Conservation (phyloP, 371 early-diverging fungal genomes). For the Paraphysoderma sedebokerense region DNA sequence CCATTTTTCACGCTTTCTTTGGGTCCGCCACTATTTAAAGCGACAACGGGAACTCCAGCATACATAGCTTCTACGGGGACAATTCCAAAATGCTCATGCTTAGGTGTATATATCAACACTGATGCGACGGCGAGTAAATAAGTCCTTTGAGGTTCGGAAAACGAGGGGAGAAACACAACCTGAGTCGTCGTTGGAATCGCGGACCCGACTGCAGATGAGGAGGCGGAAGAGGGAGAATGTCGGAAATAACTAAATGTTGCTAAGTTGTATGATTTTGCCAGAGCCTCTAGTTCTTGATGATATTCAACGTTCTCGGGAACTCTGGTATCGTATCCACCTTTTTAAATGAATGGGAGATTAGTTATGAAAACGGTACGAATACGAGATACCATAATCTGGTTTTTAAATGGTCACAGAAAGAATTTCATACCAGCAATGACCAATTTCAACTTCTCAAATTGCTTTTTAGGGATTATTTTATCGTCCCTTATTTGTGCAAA, state of each 20-base stretch:
- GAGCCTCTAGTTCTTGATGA: slow-evolving; percentile 39
- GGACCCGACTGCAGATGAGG: not conserved
- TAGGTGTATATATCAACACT: slow-evolving; percentile 76
- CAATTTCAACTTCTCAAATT: slow-evolving; percentile 22
- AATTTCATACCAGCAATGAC: slow-evolving; percentile 46
- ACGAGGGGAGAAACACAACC: slow-evolving; percentile 75
- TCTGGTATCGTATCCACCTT: slow-evolving; percentile 71
- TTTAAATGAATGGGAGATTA: not conserved
- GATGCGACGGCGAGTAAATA: slow-evolving; percentile 42
- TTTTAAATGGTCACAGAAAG: not conserved
- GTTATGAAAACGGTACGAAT: not conserved
- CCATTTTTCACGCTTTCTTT: slow-evolving; percentile 53
- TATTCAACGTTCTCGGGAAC: slow-evolving; percentile 75
- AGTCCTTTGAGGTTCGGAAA: slow-evolving; percentile 60
- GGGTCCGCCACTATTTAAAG: slow-evolving; percentile 74
- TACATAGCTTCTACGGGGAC: slow-evolving; percentile 95
- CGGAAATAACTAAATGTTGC: slow-evolving; percentile 18
- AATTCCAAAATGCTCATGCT: slow-evolving; percentile 89
- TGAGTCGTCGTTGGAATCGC: slow-evolving; percentile 13
- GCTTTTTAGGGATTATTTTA: slow-evolving; percentile 13
- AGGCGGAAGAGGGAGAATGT: slow-evolving; percentile 7
- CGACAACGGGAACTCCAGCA: slow-evolving; percentile 66
- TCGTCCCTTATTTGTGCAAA: slow-evolving; percentile 29
- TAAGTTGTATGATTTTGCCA: slow-evolving; percentile 17
- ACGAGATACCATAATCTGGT: slow-evolving; percentile 3